Evolutionary conservation across 2,329 filamentous ascomycete genomes (phyloP).

Genomic region (Penicillium hesseltinei): DNA sequence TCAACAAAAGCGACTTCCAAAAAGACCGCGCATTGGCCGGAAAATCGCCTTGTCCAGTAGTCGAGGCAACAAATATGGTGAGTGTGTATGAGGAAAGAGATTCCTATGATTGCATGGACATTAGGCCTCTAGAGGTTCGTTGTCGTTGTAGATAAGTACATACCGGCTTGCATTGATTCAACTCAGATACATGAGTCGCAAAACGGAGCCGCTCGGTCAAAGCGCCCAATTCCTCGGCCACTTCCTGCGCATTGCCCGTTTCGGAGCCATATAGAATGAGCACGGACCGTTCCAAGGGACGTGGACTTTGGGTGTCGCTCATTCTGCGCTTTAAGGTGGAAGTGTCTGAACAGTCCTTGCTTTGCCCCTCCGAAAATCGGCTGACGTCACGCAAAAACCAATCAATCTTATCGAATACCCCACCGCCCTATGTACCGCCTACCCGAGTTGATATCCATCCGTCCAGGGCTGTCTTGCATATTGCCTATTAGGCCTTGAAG

Average conservation of each 20-base stretch:
- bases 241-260: slow-evolving; percentile 89
- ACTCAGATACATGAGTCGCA: slow-evolving; percentile 68
- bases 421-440: neutral
- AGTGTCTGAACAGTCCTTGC: neutral
- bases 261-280: slow-evolving; percentile 91
- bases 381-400: slow-evolving; percentile 31
- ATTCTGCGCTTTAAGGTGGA: slow-evolving; percentile 22
- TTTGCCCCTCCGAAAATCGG: slow-evolving; percentile 19
- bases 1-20: slow-evolving; percentile 81
- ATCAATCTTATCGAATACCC: neutral
- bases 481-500: neutral
- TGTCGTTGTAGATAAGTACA: slow-evolving; percentile 29
- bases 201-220: slow-evolving; percentile 77
- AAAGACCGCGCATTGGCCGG: slow-evolving; percentile 78
- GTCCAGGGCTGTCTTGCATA: too few species aligned
- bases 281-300: slow-evolving; percentile 44
- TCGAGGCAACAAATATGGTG: slow-evolving; percentile 76
- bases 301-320: slow-evolving; percentile 19
- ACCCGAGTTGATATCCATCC: neutral
- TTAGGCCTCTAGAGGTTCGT: neutral
- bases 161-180: slow-evolving; percentile 75
- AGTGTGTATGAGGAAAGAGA: slow-evolving; percentile 36
- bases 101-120: slow-evolving; percentile 24
- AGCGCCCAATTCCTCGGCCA: slow-evolving; percentile 78
- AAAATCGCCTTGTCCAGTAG: slow-evolving; percentile 91